Evolutionary conservation across 78 protist species (phyloP).

Genomic region (Thecamonas trahens): DNA sequence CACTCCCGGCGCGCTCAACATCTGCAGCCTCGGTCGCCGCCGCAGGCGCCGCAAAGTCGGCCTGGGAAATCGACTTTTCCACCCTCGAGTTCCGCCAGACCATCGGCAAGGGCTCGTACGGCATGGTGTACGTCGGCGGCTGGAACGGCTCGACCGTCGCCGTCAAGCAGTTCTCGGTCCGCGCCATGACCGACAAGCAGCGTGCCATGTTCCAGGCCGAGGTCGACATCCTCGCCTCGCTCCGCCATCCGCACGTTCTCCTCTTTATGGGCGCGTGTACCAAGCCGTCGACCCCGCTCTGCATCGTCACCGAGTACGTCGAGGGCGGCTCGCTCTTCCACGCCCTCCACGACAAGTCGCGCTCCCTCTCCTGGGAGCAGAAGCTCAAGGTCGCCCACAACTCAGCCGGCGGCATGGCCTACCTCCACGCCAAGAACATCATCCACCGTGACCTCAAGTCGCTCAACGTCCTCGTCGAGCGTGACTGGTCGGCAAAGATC

Average conservation of each 20-base stretch:
- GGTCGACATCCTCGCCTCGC: background rate
- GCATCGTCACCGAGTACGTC: conserved; percentile 1
- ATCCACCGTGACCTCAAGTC: conserved; percentile 58
- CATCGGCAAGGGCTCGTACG: too few species aligned
- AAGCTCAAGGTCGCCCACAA: conserved; percentile 9
- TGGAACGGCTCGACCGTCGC: too few species aligned
- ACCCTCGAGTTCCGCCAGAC: too few species aligned
- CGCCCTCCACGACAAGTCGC: background rate
- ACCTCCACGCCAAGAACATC: conserved; percentile 28
- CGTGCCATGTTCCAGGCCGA: too few species aligned
- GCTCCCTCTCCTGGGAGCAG: conserved; percentile 2
- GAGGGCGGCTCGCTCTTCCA: background rate
- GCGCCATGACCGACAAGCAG: too few species aligned
- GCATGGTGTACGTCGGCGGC: too few species aligned
- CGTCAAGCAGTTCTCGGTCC: too few species aligned
- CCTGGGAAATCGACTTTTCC: too few species aligned
- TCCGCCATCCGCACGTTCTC: background rate
- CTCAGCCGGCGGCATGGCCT: conserved; percentile 42
- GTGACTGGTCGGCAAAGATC: background rate
- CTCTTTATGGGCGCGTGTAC: background rate
- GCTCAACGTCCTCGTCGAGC: conserved; percentile 24
- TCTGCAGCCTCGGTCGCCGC: too few species aligned
- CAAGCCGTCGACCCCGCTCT: background rate
- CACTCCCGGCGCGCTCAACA: too few species aligned
- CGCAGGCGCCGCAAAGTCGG: too few species aligned